Evolutionary conservation across 2,329 filamentous ascomycete species (phyloP).

Genomic region (Dactylella cylindrospora): DNA sequence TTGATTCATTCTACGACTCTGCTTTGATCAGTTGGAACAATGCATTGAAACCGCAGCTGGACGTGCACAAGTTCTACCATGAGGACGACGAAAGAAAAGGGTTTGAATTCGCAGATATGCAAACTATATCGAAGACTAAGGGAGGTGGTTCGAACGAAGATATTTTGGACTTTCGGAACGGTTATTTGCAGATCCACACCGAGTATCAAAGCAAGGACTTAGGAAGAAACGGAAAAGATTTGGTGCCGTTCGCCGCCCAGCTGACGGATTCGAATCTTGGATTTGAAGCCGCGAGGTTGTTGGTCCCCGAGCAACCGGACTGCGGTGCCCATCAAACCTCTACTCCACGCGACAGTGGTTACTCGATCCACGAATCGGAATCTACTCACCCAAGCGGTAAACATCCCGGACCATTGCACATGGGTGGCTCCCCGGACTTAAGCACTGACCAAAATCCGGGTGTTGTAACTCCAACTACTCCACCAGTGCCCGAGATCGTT

Average conservation of each 20-base stretch:
- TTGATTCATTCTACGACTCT: constrained; percentile 74
- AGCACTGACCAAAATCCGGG: background rate
- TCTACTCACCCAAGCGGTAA: background rate
- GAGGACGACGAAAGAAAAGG: constrained; percentile 8
- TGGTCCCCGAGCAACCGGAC: background rate
- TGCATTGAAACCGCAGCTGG: constrained; percentile 62
- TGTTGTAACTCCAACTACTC: background rate
- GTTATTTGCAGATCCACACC: constrained; percentile 12
- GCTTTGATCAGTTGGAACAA: constrained; percentile 72
- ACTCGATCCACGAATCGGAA: background rate
- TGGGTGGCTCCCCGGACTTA: constrained; percentile 7
- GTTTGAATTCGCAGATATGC: constrained; percentile 28
- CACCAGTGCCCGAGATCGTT: background rate
- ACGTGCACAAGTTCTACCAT: constrained; percentile 54
- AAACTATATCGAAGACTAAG: constrained; percentile 9
- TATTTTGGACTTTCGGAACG: constrained; percentile 1
- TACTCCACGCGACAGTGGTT: background rate
- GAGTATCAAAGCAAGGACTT: background rate
- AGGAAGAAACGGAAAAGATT: constrained; percentile 28
- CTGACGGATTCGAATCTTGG: background rate
- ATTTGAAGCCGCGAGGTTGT: background rate
- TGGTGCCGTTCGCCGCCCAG: constrained; percentile 24
- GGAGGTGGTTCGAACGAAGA: constrained; percentile 3
- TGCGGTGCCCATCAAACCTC: background rate
- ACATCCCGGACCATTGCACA: constrained; percentile 9